Evolutionary conservation across 1,284 basidiomycete genomes (phyloP), one percentile per base, ranked within the genome.

Genomic region (Clitocybe nebularis): DNA sequence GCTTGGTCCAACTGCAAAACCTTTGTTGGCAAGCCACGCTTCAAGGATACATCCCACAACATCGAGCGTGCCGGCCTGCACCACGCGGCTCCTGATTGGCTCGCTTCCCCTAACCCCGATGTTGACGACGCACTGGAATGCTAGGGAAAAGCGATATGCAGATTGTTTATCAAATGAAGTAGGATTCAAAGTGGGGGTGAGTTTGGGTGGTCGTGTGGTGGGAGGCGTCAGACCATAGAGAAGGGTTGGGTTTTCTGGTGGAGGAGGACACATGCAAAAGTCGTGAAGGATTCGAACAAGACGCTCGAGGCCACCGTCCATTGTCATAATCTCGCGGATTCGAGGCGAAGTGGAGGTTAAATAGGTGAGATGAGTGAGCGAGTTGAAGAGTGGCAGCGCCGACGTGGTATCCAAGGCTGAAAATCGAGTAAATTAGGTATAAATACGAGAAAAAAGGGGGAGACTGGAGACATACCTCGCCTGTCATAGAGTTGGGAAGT

Each of bases 41-140:
- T 97, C 93, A 22, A 99, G 75, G 22, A 99, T 90, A 55, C 91
- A 91, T 4, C 93, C 91, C 1, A 96, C 93, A 25, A 98, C 89
- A 47, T 96, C 92, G 13, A 99, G 74, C 1, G 94, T 93, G 19
- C 95, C 95, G 0, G 94, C 93, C 63, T 98, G 93, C 2, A 99
- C 96, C 14, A 99, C 94, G 3, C 94, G 75, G 43, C 88, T 89
- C 32, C 95, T 75, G 54, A 95, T 93, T 19, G 81, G 78, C 62
- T 99, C 95, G 50, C 84, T 91, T n/a, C 96, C 96, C 26, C 95
- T 76, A 0, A 99, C 94, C 35, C 96, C 95, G 54, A 99, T 93
- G 65, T 99, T 98, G 53, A 96, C 93, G 34, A 98, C 85, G 59
- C 93, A 97, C 60, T 98, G 94, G 61, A 99, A 96, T 0, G 95